These are phyloP conservation scores for Ailanthus altissimus DNA, from an alignment of 345 rosid genomes.

Conservation along the genomic window DNA sequence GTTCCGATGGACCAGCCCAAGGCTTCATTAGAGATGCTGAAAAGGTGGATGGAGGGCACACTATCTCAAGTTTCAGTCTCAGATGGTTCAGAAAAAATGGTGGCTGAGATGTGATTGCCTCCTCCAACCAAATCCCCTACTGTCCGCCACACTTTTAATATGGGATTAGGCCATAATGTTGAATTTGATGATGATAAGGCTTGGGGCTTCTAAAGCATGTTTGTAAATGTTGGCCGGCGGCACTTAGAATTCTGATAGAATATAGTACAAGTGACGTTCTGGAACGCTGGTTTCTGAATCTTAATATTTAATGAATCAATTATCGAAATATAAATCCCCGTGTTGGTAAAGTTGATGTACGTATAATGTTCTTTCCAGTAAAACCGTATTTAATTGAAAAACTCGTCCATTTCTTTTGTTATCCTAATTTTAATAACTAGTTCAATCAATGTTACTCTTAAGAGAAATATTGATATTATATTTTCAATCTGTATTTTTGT, in stretches of 20 bases:
- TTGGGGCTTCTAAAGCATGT: too few species aligned
- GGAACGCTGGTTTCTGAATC: not conserved
- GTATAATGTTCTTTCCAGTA: too few species aligned
- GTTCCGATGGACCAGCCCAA: constrained; percentile 99
- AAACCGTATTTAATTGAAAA: too few species aligned
- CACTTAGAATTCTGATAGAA: not conserved
- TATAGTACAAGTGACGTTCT: not conserved
- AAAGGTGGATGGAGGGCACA: constrained; percentile 70
- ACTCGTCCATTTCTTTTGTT: too few species aligned
- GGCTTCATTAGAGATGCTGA: constrained; percentile 86
- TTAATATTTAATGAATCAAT: not conserved
- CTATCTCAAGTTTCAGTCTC: constrained; percentile 26
- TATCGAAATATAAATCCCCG: too few species aligned
- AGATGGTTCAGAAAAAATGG: constrained; percentile 34
- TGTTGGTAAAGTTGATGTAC: too few species aligned
- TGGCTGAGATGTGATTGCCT: constrained; percentile 66
- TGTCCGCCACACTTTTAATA: not conserved
- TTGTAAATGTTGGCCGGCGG: not conserved
- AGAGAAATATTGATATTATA: too few species aligned
- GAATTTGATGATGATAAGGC: not conserved
- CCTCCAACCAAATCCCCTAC: not conserved
- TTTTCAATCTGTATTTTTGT: too few species aligned
- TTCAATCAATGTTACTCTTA: too few species aligned
- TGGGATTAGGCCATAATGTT: not conserved
- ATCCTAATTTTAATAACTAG: too few species aligned